phyloP scores from a whole-genome alignment of 257 asterid genomes.

The Jasminum sambac region DNA sequence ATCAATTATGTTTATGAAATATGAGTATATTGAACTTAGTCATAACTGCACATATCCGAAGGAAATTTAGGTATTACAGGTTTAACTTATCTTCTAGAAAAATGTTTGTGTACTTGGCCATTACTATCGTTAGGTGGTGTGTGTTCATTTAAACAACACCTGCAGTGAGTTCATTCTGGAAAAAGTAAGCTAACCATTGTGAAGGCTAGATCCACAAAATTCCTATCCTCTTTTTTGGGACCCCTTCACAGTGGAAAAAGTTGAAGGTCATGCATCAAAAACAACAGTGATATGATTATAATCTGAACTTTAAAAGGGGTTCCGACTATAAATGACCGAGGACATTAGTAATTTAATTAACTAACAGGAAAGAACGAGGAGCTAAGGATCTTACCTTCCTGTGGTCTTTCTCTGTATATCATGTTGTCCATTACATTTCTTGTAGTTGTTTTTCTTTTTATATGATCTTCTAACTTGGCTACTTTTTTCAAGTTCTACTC shows the following conservation, averaged over 20 bases:
- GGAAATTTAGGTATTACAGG: neutral
- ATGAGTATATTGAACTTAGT: constrained; percentile 20
- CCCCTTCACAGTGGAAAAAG: neutral
- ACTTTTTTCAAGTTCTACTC: neutral
- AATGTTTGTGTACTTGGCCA: constrained; percentile 4
- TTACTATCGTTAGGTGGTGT: neutral
- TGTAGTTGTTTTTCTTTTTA: neutral
- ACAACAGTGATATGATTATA: constrained; percentile 5
- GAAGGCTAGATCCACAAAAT: constrained; percentile 1
- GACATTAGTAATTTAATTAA: neutral
- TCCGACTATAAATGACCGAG: neutral
- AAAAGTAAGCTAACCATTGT: neutral
- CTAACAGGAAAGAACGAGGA: constrained; percentile 11
- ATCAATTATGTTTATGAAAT: neutral
- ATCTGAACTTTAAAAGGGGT: constrained; percentile 2
- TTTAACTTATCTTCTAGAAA: neutral
- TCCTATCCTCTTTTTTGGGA: neutral
- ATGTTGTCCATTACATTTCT: neutral
- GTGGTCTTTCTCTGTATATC: constrained; percentile 5
- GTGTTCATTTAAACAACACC: neutral
- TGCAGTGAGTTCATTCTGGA: neutral
- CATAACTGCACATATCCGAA: neutral
- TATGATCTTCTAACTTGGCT: neutral
- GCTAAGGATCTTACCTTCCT: neutral
- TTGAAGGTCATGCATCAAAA: constrained; percentile 11